These are phyloP conservation scores for Endothia cerciana DNA, from an alignment of 2,329 filamentous ascomycete genomes.

Conservation along the genomic window DNA sequence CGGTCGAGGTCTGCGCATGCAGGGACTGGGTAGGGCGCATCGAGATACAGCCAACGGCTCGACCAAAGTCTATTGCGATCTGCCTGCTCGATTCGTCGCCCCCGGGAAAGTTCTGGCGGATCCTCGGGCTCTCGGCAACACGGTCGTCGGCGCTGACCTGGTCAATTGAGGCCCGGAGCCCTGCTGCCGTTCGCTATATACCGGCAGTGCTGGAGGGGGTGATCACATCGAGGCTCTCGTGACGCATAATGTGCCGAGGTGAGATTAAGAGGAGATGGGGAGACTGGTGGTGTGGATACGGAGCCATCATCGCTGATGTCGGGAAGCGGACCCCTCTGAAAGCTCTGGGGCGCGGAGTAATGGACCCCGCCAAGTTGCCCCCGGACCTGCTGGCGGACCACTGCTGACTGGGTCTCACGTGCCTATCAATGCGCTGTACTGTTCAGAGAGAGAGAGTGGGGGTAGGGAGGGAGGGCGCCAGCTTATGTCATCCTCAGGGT, in stretches of 20 bases:
- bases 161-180: background rate
- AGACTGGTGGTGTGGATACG: background rate
- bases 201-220: background rate
- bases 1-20: background rate
- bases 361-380: background rate
- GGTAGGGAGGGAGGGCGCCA: background rate
- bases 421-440: too few relatives aligned
- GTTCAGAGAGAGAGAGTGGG: too few relatives aligned
- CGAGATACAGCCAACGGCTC: background rate
- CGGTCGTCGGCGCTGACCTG: too few relatives aligned
- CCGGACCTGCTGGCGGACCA: background rate
- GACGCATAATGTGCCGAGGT: background rate
- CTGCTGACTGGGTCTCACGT: background rate
- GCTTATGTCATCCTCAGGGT: constrained; percentile 1
- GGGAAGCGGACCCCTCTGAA: too few relatives aligned
- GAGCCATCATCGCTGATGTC: background rate
- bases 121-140: background rate
- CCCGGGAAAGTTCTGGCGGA: background rate
- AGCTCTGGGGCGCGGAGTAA: too few relatives aligned
- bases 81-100: background rate
- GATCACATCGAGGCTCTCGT: background rate
- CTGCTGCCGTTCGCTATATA: background rate
- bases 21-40: background rate
- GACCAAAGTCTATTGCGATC: background rate
- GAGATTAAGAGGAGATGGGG: background rate